Percentiles rank a stretch among this genome's conserved stretches.
Conservation (phyloP, 345 rosid species). For the Gossypium herbaceum region DNA sequence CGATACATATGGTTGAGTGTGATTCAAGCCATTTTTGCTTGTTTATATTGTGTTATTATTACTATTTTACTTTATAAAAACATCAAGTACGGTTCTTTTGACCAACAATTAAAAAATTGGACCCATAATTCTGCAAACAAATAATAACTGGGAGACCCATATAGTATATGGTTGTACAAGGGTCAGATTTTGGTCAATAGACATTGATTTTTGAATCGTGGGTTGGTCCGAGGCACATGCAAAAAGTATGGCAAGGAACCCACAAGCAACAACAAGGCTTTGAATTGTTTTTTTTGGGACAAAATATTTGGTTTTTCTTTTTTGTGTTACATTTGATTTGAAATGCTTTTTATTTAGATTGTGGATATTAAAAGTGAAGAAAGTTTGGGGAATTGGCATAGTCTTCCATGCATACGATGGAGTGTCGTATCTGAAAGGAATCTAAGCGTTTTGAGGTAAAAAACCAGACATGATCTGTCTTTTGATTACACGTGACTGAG, state of each 20-base stretch:
- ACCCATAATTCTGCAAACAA: not conserved
- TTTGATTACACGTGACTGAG: not conserved
- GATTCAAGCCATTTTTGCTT: slow-evolving; percentile 24
- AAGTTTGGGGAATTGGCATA: not conserved
- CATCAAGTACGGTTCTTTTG: slow-evolving; percentile 8
- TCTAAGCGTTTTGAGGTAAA: not conserved
- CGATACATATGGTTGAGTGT: slow-evolving; percentile 21
- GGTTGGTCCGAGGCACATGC: not conserved
- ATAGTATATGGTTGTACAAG: not conserved
- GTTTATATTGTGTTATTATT: not conserved
- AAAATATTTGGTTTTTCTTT: too few relatives aligned
- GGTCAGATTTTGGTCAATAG: slow-evolving; percentile 16
- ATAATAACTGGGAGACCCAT: not conserved
- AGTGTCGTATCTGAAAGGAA: not conserved
- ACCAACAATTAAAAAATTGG: not conserved
- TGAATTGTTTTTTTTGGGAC: not conserved
- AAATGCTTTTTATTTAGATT: too few relatives aligned
- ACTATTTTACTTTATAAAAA: not conserved
- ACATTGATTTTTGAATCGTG: not conserved
- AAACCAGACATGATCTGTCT: not conserved
- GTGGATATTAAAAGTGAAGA: too few relatives aligned
- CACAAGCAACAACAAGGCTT: not conserved
- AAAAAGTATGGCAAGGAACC: not conserved
- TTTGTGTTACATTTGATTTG: too few relatives aligned
- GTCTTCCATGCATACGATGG: not conserved